Conservation (phyloP, 352 stramenopile genomes). For the Phytophthora gonapodyides region DNA sequence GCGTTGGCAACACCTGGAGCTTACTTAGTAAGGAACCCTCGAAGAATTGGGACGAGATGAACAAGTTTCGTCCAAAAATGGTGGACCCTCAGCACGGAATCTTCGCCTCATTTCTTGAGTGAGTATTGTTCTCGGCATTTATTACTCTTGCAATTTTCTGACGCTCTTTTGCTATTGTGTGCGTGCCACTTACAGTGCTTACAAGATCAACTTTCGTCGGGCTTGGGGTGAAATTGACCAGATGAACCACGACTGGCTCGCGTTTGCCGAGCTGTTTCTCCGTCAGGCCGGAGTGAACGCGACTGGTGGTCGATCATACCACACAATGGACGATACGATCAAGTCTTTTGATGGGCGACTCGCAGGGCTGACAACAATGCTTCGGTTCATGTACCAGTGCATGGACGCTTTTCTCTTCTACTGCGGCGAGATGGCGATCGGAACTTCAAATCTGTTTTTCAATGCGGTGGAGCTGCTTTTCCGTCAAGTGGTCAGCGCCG, state of each 20-base stretch:
- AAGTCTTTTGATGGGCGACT: slow-evolving; percentile 33
- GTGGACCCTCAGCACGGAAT: slow-evolving; percentile 63
- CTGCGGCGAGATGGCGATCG: slow-evolving; percentile 79
- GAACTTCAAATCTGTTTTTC: slow-evolving; percentile 77
- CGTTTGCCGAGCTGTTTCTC: slow-evolving; percentile 58
- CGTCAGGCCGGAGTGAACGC: slow-evolving; percentile 30
- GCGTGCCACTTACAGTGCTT: slow-evolving; percentile 45
- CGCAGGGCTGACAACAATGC: slow-evolving; percentile 51
- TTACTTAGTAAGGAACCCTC: slow-evolving; percentile 18
- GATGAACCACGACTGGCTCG: slow-evolving; percentile 57
- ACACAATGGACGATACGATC: slow-evolving; percentile 58
- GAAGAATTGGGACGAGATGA: slow-evolving; percentile 37
- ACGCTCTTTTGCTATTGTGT: slow-evolving; percentile 1
- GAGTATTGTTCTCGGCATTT: slow-evolving; percentile 23
- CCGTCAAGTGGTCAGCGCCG: slow-evolving; percentile 64
- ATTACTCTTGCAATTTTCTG: not conserved
- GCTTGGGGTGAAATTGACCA: slow-evolving; percentile 59
- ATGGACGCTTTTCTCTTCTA: slow-evolving; percentile 77
- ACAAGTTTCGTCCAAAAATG: slow-evolving; percentile 57
- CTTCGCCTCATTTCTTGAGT: slow-evolving; percentile 73
- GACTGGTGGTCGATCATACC: slow-evolving; percentile 32
- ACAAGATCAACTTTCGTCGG: slow-evolving; percentile 70
- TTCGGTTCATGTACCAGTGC: slow-evolving; percentile 86
- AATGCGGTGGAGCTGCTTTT: slow-evolving; percentile 76
- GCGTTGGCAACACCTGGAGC: slow-evolving; percentile 48